phyloP scores from a whole-genome alignment of 495 filamentous ascomycete species.

The Neurospora cerealis region DNA sequence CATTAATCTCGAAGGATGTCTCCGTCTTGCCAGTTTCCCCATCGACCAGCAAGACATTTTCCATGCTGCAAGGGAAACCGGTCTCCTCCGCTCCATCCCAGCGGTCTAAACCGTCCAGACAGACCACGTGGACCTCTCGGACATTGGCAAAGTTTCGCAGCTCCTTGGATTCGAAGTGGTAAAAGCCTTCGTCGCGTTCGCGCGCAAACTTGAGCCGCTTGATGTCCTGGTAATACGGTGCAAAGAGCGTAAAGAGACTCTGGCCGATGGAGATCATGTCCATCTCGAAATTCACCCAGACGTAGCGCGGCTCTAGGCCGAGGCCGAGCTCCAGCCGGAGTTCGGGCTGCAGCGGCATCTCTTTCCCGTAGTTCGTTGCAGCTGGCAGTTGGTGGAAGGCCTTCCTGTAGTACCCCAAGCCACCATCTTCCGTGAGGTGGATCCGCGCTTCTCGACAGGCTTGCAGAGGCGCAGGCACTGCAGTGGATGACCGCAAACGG shows the following conservation, averaged over 20 bases:
- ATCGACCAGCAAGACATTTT: neutral
- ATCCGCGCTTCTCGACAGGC: neutral
- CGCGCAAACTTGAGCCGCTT: neutral
- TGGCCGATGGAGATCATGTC: neutral
- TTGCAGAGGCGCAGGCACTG: neutral
- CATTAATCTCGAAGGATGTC: neutral
- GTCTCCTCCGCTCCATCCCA: neutral
- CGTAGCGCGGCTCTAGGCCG: neutral
- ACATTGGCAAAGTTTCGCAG: neutral
- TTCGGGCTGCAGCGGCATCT: neutral
- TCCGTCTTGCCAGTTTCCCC: neutral
- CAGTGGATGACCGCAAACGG: neutral
- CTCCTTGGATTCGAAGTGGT: neutral
- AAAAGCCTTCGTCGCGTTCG: neutral
- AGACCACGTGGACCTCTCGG: neutral
- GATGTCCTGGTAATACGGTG: neutral
- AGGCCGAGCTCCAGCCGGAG: neutral
- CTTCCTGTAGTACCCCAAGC: neutral
- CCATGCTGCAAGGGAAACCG: neutral
- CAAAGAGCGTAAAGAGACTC: neutral
- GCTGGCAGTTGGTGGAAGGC: neutral
- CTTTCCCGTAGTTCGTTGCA: neutral
- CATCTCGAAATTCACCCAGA: neutral
- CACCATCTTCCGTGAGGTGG: neutral
- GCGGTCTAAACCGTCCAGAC: neutral